Percentiles rank a stretch among this genome's conserved stretches.
Evolutionary conservation across 768 basidiomycete species (phyloP).

Genomic region (Auricularia heimuer): DNA sequence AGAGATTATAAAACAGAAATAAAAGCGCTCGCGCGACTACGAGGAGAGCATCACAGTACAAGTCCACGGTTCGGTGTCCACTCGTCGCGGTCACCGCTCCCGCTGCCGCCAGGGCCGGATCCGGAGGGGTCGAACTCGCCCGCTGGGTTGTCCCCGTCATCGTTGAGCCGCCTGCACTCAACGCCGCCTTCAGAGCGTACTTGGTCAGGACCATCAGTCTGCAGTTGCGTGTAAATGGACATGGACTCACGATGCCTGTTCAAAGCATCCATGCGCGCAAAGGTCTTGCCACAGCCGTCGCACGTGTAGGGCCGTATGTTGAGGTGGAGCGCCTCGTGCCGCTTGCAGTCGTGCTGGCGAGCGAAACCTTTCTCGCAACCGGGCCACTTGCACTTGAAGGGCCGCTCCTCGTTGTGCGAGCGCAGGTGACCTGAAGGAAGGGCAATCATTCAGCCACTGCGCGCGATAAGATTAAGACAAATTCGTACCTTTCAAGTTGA

Average conservation of each 20-base stretch:
- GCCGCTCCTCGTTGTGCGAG: slow-evolving; percentile 89
- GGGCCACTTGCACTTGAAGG: slow-evolving; percentile 91
- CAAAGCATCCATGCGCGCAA: slow-evolving; percentile 90
- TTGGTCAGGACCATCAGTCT: slow-evolving; percentile 18
- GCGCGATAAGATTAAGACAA: slow-evolving; percentile 12
- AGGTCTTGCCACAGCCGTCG: slow-evolving; percentile 86
- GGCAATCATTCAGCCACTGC: slow-evolving; percentile 1
- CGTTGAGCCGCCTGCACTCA: slow-evolving; percentile 38
- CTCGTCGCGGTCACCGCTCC: background rate
- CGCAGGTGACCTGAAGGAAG: slow-evolving; percentile 67
- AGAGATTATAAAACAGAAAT: background rate
- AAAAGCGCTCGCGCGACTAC: background rate
- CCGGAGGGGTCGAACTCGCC: background rate
- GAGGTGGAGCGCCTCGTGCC: slow-evolving; percentile 89
- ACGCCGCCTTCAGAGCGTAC: slow-evolving; percentile 76
- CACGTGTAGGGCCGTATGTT: slow-evolving; percentile 90
- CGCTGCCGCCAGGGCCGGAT: background rate
- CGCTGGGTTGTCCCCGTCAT: background rate
- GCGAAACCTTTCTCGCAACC: slow-evolving; percentile 93
- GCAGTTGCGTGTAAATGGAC: background rate
- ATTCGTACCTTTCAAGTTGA: slow-evolving; percentile 74
- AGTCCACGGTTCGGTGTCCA: background rate
- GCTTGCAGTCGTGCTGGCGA: slow-evolving; percentile 91
- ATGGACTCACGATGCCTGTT: slow-evolving; percentile 75
- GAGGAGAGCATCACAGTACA: background rate